Evolutionary conservation across 148 eudicot genomes (phyloP), one percentile per base, ranked within the genome.

Genomic region (Linanthus parryae): DNA sequence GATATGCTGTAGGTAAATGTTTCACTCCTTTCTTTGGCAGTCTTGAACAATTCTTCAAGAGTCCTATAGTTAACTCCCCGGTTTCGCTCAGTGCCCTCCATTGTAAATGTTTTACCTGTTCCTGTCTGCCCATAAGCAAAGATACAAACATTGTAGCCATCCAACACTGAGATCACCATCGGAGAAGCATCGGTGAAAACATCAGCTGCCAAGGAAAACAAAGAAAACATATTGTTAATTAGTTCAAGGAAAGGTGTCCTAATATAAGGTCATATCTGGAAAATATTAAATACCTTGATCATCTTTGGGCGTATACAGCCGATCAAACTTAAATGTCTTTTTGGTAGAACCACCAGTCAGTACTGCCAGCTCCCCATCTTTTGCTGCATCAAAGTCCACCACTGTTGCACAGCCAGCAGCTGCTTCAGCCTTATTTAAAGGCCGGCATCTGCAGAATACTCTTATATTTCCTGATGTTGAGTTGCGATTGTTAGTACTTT

Each of bases 41-140:
- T 75, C 54, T 70, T 69, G 44, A 91, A 91, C 63, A 91, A 43
- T 47, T 79, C 85, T 71, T 87, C 90, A 17, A 91, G 87, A 7
- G 95, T 91, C 65, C 94, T 71, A 56, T 91, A 91, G 57, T 87
- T 91, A 52, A 91, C 98, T 53, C 95, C 95, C n/a, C 95, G 69
- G 19, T 81, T 87, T 64, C 66, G 59, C 72, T 66, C 79, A 39
- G 81, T 81, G 7, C 95, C 98, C 80, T 87, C 98, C 98, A 91
- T 91, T 39, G 98, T 91, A 59, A 86, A 91, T 7, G 98, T 91
- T 67, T 87, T 91, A 43, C 95, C 98, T 11, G 95, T 87, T 44
- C 98, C 98, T 1, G 95, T 91, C 73, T 91, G 95, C 15, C 95
- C 95, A 59, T 91, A 91, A 43, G 98, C 98, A 79, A 91, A 91